Evolutionary conservation across 805 yeast genomes (phyloP), one percentile per base, ranked within the genome.

Genomic region (Yarrowia sp.): DNA sequence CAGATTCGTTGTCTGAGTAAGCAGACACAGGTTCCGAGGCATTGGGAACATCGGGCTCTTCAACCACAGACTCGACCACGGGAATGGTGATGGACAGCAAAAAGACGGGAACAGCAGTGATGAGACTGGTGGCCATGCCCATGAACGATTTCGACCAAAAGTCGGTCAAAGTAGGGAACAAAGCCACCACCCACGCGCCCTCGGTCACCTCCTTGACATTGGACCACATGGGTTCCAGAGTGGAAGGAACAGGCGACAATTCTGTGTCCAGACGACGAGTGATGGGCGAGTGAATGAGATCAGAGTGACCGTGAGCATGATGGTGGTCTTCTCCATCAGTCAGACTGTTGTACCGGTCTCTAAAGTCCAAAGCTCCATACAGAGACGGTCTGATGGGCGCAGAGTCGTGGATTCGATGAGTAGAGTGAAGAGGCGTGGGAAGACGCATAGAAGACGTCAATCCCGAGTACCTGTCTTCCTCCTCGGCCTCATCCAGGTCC

Each of bases 341-440:
- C 8, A 67, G 33, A 14, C 62, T 35, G 40, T 68, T 59, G 16
- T 68, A 67, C 0, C 73, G 68, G 33, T 70, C 70, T 62, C 74
- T 72, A 41, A 80, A 70, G 52, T 76, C 77, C 8, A 78, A 65
- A 1, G 82, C 82, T 36, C 78, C 76, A 32, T 75, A 68, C 11
- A 80, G 54, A 1, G 82, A 78, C 14, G 80, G 73, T 33, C 80
- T 68, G 28, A 71, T 71, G 10, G 72, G 69, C 9, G 69, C 49
- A 14, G 67, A 26, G 10, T 51, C 51, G 19, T 48, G 40, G 44
- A 54, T 12, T 22, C 51, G 56, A 19, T 43, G 52, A 19, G 43
- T 41, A 12, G 56, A 21, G 22, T 41, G 51, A 2, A 58, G 41
- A 2, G 63, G 63, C 5, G 51, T 41, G 5, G 63, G 51, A 7